A percentile compares a stretch with the other conserved stretches of the same genome.
These are phyloP conservation scores for Boletus rex-veris DNA, from an alignment of 768 basidiomycete genomes.

Conservation along the genomic window DNA sequence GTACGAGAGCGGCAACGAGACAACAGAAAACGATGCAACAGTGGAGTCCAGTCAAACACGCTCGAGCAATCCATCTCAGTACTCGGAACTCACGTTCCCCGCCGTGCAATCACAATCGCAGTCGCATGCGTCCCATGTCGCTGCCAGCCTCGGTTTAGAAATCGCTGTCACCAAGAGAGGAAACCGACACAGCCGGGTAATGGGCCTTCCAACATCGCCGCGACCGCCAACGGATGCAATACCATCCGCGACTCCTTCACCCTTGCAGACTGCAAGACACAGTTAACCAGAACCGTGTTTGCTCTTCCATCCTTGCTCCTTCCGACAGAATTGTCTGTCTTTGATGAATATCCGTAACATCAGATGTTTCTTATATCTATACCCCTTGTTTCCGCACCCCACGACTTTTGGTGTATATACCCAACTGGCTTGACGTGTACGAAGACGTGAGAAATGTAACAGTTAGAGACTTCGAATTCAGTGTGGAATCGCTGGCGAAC, in stretches of 20 bases:
- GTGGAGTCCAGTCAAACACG: conserved; percentile 42
- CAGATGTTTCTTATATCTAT: conserved; percentile 24
- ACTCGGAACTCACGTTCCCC: conserved; percentile 24
- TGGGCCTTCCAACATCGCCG: conserved; percentile 56
- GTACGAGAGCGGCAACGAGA: conserved; percentile 75
- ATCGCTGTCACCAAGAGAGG: conserved; percentile 55
- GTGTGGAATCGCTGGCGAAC: too few relatives aligned
- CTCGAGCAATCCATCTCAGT: conserved; percentile 37
- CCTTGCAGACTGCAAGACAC: conserved; percentile 25
- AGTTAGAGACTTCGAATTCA: not conserved
- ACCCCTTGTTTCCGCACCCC: conserved; percentile 19
- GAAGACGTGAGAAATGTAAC: not conserved
- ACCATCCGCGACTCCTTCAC: conserved; percentile 15
- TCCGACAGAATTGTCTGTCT: not conserved
- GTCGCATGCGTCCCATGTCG: conserved; percentile 56
- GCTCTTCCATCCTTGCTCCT: not conserved
- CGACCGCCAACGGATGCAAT: conserved; percentile 19
- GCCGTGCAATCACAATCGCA: conserved; percentile 39
- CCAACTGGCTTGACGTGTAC: conserved; percentile 10
- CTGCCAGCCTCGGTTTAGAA: conserved; percentile 70
- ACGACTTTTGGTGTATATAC: conserved; percentile 19
- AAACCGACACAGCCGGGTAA: conserved; percentile 61
- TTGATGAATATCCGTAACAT: conserved; percentile 12
- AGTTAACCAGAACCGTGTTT: conserved; percentile 11
- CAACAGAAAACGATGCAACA: conserved; percentile 55